Percentiles rank a stretch among this genome's conserved stretches.
Evolutionary conservation across 1,139 yeast species (phyloP).

Genomic region (Debaryomyces udenii): DNA sequence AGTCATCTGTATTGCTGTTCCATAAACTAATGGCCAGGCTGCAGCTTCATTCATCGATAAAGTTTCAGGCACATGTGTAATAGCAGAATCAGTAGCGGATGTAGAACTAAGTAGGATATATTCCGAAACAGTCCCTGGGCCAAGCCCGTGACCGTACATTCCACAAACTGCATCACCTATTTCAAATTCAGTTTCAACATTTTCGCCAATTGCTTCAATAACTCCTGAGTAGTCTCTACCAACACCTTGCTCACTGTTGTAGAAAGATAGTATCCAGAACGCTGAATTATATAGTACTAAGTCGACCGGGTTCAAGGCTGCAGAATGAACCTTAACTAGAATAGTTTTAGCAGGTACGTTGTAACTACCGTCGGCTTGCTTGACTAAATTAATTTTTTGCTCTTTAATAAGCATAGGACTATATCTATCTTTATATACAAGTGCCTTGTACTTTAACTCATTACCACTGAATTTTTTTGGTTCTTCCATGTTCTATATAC

Average conservation of each 20-base stretch:
- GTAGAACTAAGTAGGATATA: constrained; percentile 37
- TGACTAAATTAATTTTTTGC: constrained; percentile 19
- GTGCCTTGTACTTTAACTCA: neutral
- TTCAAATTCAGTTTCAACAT: constrained; percentile 37
- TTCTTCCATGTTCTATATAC: too few species aligned
- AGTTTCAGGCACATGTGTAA: constrained; percentile 50
- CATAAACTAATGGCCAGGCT: constrained; percentile 58
- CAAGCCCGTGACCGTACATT: constrained; percentile 43
- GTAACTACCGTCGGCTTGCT: constrained; percentile 38
- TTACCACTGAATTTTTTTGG: neutral
- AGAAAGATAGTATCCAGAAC: constrained; percentile 35
- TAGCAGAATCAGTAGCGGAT: constrained; percentile 26
- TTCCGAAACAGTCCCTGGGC: constrained; percentile 54
- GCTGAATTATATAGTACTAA: constrained; percentile 39
- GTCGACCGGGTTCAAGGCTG: constrained; percentile 73
- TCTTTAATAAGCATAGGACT: constrained; percentile 18
- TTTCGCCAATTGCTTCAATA: constrained; percentile 59
- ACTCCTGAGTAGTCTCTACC: constrained; percentile 75
- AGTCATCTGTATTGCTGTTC: constrained; percentile 56
- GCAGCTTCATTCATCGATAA: constrained; percentile 59
- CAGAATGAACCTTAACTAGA: constrained; percentile 60
- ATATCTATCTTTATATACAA: neutral
- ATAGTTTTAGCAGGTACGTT: constrained; percentile 45
- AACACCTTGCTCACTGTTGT: constrained; percentile 47
- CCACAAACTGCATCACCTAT: constrained; percentile 74